A percentile compares a stretch with the other conserved stretches of the same genome.
These are phyloP conservation scores for Styphnolobium japonicum DNA, from an alignment of 306 rosid genomes.

Conservation along the genomic window DNA sequence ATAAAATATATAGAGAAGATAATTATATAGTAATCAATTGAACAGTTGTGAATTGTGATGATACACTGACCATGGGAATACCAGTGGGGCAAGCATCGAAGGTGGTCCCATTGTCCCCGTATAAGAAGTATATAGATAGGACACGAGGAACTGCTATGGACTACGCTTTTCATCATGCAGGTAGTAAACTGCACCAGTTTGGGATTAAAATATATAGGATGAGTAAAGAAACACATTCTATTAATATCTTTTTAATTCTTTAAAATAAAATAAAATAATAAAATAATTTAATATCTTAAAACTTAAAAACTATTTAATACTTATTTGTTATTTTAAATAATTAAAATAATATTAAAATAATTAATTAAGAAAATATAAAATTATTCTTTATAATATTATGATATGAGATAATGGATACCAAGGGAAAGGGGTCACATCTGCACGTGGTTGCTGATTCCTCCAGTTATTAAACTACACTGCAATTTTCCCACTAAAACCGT, in stretches of 20 bases:
- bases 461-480: constrained; percentile 44
- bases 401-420: constrained; percentile 36
- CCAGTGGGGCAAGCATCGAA: constrained; percentile 18
- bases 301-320: too few species aligned
- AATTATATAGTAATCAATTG: constrained; percentile 4
- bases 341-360: too few species aligned
- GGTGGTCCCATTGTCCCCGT: constrained; percentile 18
- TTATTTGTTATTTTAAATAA: too few species aligned
- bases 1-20: not conserved
- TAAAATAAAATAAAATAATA: too few species aligned
- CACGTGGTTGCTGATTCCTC: constrained; percentile 85
- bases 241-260: too few species aligned
- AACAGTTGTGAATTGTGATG: constrained; percentile 17
- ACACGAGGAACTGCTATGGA: not conserved
- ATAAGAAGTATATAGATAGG: not conserved
- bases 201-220: too few species aligned
- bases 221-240: too few species aligned
- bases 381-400: too few species aligned
- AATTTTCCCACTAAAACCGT: constrained; percentile 63
- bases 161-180: not conserved
- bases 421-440: constrained; percentile 79
- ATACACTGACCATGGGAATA: constrained; percentile 15
- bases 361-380: too few species aligned
- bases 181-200: not conserved
- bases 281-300: too few species aligned